These are phyloP conservation scores for Microcera coccophila DNA, from an alignment of 2,329 filamentous ascomycete species.

Conservation along the genomic window DNA sequence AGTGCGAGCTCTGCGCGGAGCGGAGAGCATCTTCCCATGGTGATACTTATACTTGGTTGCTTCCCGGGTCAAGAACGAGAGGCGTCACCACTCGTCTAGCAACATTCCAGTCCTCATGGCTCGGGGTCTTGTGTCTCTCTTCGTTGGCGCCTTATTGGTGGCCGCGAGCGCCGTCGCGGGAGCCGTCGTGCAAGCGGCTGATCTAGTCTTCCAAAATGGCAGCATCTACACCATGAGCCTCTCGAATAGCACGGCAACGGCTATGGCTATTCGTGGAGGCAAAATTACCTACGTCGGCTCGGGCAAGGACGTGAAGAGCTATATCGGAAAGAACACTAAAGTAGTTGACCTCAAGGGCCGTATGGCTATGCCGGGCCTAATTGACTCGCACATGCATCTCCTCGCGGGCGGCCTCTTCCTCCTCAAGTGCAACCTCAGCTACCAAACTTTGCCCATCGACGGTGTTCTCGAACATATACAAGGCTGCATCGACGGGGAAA, in stretches of 20 bases:
- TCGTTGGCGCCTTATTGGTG: constrained; percentile 13
- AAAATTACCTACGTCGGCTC: constrained; percentile 20
- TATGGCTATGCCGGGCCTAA: constrained; percentile 29
- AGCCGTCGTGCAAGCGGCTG: constrained; percentile 10
- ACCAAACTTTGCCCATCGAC: constrained; percentile 20
- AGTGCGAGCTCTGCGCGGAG: too few species aligned
- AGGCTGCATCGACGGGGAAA: constrained; percentile 21
- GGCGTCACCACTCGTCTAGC: too few species aligned
- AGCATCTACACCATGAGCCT: constrained; percentile 24
- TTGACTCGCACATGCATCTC: constrained; percentile 28
- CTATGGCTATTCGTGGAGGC: constrained; percentile 20
- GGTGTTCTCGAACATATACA: constrained; percentile 20
- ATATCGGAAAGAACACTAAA: constrained; percentile 23
- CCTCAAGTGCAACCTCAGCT: constrained; percentile 26
- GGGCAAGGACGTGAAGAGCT: constrained; percentile 14
- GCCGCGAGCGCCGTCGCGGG: constrained; percentile 2
- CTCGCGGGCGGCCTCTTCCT: constrained; percentile 21
- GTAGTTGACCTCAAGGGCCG: constrained; percentile 25
- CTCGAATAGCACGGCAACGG: constrained; percentile 10
- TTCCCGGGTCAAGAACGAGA: too few species aligned
- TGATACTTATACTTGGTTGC: too few species aligned
- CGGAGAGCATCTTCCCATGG: too few species aligned
- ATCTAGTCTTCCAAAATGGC: constrained; percentile 26
- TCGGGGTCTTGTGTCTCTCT: constrained; percentile 15
- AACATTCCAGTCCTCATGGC: constrained; percentile 8